phyloP scores from a whole-genome alignment of 1,139 yeast genomes.

The Meyerozyma carpophila region DNA sequence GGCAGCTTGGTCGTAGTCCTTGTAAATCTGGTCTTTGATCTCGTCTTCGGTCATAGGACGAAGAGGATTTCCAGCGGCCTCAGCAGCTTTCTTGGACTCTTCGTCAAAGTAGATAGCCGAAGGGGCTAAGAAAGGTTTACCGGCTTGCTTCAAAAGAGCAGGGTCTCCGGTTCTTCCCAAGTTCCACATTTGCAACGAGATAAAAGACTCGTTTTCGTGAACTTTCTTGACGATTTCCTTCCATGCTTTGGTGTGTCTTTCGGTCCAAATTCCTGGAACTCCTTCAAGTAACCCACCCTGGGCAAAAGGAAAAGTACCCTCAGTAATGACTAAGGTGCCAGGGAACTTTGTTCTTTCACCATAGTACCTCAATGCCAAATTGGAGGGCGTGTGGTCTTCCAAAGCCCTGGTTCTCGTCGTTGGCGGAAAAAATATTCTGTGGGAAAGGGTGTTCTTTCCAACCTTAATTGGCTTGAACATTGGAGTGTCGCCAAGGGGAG shows the following conservation, averaged over 20 bases:
- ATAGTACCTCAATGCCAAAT: slow-evolving; percentile 10
- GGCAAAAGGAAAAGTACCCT: slow-evolving; percentile 7
- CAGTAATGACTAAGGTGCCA: slow-evolving; percentile 10
- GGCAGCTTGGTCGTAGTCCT: slow-evolving; percentile 12
- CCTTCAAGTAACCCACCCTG: slow-evolving; percentile 2
- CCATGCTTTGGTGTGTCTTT: slow-evolving; percentile 8
- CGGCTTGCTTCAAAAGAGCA: slow-evolving; percentile 13
- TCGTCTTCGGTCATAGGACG: slow-evolving; percentile 9
- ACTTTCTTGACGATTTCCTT: slow-evolving; percentile 9
- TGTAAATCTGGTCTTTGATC: slow-evolving; percentile 8
- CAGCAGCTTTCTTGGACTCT: slow-evolving; percentile 6
- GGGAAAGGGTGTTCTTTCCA: slow-evolving; percentile 9
- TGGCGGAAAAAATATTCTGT: slow-evolving; percentile 13
- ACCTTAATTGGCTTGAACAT: slow-evolving; percentile 13
- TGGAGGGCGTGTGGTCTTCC: slow-evolving; percentile 9
- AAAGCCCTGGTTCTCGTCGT: slow-evolving; percentile 12
- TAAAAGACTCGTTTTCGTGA: slow-evolving; percentile 9
- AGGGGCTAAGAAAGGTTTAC: slow-evolving; percentile 24
- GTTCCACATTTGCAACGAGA: slow-evolving; percentile 10
- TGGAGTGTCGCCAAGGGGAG: slow-evolving; percentile 28
- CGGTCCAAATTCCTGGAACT: slow-evolving; percentile 10
- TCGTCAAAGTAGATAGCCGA: slow-evolving; percentile 6
- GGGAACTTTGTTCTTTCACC: slow-evolving; percentile 9
- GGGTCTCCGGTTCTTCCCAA: slow-evolving; percentile 23
- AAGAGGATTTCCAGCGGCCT: slow-evolving; percentile 8